phyloP scores from a whole-genome alignment of 1,284 basidiomycete genomes.

The Phlebopus sp. region DNA sequence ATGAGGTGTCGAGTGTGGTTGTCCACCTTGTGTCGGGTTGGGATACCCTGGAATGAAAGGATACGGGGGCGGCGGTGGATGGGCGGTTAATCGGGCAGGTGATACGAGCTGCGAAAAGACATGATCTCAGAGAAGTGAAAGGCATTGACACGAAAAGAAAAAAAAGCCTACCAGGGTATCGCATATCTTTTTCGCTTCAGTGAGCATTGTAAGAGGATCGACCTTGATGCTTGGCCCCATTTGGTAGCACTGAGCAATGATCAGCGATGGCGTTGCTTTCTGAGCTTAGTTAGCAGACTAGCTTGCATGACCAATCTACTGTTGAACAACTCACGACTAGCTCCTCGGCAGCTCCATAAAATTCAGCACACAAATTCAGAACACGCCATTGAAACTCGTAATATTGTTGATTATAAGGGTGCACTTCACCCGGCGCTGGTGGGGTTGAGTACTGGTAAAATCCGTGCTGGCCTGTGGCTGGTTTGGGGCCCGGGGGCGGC shows the following conservation, averaged over 20 bases:
- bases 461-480: conserved; percentile 18
- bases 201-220: conserved; percentile 69
- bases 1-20: conserved; percentile 26
- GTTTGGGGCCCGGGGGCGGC: conserved; percentile 17
- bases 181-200: conserved; percentile 72
- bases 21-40: conserved; percentile 18
- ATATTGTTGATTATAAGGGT: conserved; percentile 69
- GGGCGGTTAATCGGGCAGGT: conserved; percentile 60
- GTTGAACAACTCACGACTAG: conserved; percentile 58
- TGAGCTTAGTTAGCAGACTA: conserved; percentile 27
- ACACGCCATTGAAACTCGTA: conserved; percentile 84
- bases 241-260: conserved; percentile 76
- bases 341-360: conserved; percentile 80
- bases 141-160: conserved; percentile 12
- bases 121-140: conserved; percentile 10
- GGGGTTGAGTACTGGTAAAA: conserved; percentile 32
- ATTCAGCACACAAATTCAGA: conserved; percentile 75
- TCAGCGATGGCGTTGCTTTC: conserved; percentile 71
- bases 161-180: conserved; percentile 64
- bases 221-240: conserved; percentile 64
- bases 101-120: conserved; percentile 54
- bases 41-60: conserved; percentile 42
- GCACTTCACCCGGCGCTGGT: conserved; percentile 42
- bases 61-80: conserved; percentile 61
- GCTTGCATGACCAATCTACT: conserved; percentile 9